A percentile compares a stretch with the other conserved stretches of the same genome.
phyloP scores from a whole-genome alignment of 257 asterid species.

The Ocimum tenuiflorum region DNA sequence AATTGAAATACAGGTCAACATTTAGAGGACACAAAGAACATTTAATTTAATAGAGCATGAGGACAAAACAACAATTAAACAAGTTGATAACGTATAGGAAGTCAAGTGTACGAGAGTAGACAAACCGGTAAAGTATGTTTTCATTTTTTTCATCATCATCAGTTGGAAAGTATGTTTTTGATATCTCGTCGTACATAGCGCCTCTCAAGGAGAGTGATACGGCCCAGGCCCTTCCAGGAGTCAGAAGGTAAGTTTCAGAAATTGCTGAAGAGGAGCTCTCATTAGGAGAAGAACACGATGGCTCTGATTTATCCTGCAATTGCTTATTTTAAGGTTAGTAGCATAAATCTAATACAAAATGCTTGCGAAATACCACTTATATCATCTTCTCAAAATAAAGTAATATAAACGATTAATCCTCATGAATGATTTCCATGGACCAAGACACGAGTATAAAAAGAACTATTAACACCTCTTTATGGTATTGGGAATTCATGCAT shows the following conservation, averaged over 20 bases:
- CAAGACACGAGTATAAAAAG: neutral
- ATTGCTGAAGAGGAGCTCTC: conserved; percentile 31
- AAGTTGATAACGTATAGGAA: neutral
- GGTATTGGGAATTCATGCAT: neutral
- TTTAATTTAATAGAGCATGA: neutral
- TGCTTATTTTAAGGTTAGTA: conserved; percentile 16
- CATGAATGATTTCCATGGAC: neutral
- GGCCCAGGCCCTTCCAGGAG: conserved; percentile 84
- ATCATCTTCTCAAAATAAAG: neutral
- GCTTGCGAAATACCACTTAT: conserved; percentile 2
- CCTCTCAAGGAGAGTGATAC: conserved; percentile 70
- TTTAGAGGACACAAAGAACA: neutral
- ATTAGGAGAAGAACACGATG: conserved; percentile 39
- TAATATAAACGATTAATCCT: neutral
- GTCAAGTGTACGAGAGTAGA: conserved; percentile 18
- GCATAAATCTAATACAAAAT: neutral
- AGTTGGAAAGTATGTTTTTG: conserved; percentile 55
- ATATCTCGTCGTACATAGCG: conserved; percentile 53
- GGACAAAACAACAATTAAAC: neutral
- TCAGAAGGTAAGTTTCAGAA: conserved; percentile 45
- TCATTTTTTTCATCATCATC: conserved; percentile 38
- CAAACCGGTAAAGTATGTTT: conserved; percentile 63
- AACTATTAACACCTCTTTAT: neutral
- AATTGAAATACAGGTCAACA: neutral
- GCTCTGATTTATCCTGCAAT: conserved; percentile 55